These are phyloP conservation scores for Infundibulicybe gibba DNA, from an alignment of 768 basidiomycete genomes.

Conservation along the genomic window DNA sequence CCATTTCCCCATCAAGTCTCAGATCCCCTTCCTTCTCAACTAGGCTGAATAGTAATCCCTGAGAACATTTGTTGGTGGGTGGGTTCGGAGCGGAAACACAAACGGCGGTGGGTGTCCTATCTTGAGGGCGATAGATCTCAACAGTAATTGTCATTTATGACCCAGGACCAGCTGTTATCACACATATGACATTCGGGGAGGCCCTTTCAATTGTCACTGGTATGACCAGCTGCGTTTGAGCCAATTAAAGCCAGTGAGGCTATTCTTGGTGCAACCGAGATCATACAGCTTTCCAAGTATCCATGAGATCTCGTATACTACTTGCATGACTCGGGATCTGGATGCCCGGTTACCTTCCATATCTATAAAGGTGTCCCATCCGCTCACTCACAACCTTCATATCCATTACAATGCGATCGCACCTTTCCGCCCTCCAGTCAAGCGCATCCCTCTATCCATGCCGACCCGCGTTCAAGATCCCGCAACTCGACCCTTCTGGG, in stretches of 20 bases:
- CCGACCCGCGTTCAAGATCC: conserved; percentile 58
- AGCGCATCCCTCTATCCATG: conserved; percentile 47
- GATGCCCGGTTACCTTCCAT: neutral
- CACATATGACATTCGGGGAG: neutral
- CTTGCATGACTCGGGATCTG: conserved; percentile 5
- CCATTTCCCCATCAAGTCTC: too few species aligned
- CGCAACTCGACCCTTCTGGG: conserved; percentile 40
- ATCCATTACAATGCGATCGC: conserved; percentile 38
- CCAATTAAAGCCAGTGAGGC: neutral
- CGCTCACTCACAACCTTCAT: conserved; percentile 5
- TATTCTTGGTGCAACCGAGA: neutral
- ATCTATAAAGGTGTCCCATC: conserved; percentile 1
- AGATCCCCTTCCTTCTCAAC: too few species aligned
- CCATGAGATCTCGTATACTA: neutral
- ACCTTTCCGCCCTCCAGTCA: conserved; percentile 61
- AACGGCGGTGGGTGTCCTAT: neutral
- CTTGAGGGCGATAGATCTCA: neutral
- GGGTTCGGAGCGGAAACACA: neutral
- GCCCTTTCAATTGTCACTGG: neutral
- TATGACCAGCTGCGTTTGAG: neutral
- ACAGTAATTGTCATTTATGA: neutral
- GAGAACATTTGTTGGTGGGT: neutral
- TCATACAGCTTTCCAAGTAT: neutral
- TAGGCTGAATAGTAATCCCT: too few species aligned
- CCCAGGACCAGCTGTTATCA: neutral